Evolutionary conservation across 106 monocot species (phyloP), one percentile per base, ranked within the genome.

Genomic region (Dendrobium chrysotoxum): DNA sequence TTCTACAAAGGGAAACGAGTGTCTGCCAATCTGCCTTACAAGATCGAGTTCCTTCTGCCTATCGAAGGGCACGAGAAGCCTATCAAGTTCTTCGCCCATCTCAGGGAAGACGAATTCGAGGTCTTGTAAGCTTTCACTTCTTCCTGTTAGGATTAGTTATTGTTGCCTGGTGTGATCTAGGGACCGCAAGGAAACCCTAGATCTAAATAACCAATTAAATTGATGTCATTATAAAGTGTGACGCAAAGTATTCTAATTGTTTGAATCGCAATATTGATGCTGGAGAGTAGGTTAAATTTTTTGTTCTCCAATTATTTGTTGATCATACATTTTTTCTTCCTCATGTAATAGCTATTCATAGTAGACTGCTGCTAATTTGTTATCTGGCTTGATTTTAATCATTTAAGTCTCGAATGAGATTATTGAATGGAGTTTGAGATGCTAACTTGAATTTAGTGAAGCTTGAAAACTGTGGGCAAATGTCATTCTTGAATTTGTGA

Each of bases 21-120:
- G 67, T 93, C 96, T 4, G 90, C 93, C 53, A 96, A 87, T 66
- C 79, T 96, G 10, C 96, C 96, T 2, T 96, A 85, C 82, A 93
- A 90, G 75, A 86, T 93, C 38, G 90, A 93, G 85, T 93, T 96
- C 85, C 72, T 83, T 0, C 9, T 88, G 61, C 53, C 67, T 5
- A 81, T 86, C 8, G 92, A 86, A 7, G 88, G 83, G 40, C 77
- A 88, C 67, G 57, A 77, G 0, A 80, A 79, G 65, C 86, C 93
- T 0, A 67, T 93, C 76, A 93, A 86, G 85, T 88, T 96, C 83
- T 67, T 90, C 15, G 92, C 91, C 21, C 96, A 96, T 78, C 88
- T 96, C 72, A 88, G 86, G 83, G 93, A 93, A 45, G 96, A 91
- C 55, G 96, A 96, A 83, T 85, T 93, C 61, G 96, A 93, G 61